Base-by-base conservation (phyloP, 2,329 filamentous ascomycete species). In the Pestalotiopsis sp. region DNA sequence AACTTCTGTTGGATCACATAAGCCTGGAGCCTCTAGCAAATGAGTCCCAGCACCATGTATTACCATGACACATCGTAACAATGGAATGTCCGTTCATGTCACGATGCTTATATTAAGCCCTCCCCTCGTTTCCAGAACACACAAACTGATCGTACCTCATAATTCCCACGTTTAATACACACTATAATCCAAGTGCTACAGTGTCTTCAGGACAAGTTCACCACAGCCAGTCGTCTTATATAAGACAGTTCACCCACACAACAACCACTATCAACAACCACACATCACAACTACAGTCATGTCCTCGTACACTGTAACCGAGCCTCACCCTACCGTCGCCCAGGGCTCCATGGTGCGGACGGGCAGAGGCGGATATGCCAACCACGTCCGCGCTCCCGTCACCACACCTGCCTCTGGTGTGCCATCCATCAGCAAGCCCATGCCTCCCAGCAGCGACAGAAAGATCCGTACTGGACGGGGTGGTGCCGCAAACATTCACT, bases 381-480 rank as follows among this genome's bases (percentile, higher is more conserved):
- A 89, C 82, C 84, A 83, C 76, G 84, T 85, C 79, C 85, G 84
- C 68, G 81, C 83, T 13, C 79, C 84, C 5, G 73, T 71, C 39
- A 83, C 82, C 65, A 81, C 83, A 13, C 74, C 81, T 41, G 77
- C 82, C 31, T 77, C 81, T n/a, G 81, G 86, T 69, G 78, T 88
- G 7, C 80, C 84, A 23, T 80, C 82, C 66, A 75, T 78, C 69
- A 73, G 81, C 69, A 83, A 85, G 70, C 83, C 85, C 62, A 81
- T 80, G 71, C 72, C 84, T 74, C 73, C 79, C 77, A 75, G 76
- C 72, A 75, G 76, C 72, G 71, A 83, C 58, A 79, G 83, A 69
- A 84, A 86, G 81, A 91, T 91, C 84, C 87, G 89, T 81, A 86
- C 86, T 12, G 90, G 90, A 74, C 89, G 90, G 69, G 90, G 90